Conservation (phyloP, 257 asterid genomes). For the Salvia rosmarinus region DNA sequence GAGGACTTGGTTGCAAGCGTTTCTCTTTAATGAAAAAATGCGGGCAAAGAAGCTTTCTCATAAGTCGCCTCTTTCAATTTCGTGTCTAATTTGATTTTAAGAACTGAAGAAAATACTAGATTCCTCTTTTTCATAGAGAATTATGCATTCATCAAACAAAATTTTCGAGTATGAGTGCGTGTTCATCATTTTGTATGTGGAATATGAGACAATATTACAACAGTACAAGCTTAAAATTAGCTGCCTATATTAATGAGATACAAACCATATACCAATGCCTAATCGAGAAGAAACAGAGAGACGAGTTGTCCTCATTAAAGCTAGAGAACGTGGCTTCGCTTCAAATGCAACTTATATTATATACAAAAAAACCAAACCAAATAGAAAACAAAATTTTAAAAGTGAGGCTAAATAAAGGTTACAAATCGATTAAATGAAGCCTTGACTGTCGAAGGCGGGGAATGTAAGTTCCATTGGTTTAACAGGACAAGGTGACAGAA, state of each 20-base stretch:
- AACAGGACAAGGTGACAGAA: slow-evolving; percentile 28
- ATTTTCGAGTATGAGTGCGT: not conserved
- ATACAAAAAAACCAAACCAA: slow-evolving; percentile 9
- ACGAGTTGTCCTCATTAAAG: slow-evolving; percentile 8
- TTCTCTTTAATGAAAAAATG: slow-evolving; percentile 36
- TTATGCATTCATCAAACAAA: not conserved
- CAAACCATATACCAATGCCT: not conserved
- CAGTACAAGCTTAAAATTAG: not conserved
- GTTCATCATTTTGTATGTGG: not conserved
- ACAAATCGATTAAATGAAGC: slow-evolving; percentile 41
- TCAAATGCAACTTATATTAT: slow-evolving; percentile 30
- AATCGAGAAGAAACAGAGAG: not conserved
- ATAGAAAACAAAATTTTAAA: not conserved
- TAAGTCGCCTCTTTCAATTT: not conserved
- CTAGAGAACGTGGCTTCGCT: not conserved
- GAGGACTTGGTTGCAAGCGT: slow-evolving; percentile 45
- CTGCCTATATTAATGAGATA: slow-evolving; percentile 1
- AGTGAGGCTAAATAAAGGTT: slow-evolving; percentile 19
- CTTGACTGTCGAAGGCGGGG: slow-evolving; percentile 15
- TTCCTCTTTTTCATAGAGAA: not conserved
- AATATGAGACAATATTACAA: not conserved
- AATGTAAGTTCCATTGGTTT: slow-evolving; percentile 17
- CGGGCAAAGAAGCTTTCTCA: not conserved
- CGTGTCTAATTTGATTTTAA: not conserved
- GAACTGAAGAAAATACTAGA: not conserved